Percentiles rank a stretch among this genome's conserved stretches.
phyloP scores from a whole-genome alignment of 805 yeast genomes.

The Candida koratica region DNA sequence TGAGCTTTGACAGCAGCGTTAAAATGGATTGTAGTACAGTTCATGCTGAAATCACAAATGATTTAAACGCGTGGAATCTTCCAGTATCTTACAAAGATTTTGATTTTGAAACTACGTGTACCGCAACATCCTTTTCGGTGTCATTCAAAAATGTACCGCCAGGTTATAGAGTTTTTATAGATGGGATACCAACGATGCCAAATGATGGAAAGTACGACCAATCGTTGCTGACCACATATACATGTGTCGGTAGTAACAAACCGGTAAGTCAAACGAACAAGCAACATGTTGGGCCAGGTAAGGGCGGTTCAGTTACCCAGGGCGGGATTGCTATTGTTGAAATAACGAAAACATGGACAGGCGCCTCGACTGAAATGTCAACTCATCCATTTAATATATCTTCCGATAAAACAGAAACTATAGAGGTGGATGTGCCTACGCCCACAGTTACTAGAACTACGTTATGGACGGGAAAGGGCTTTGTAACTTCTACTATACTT shows the following conservation, averaged over 20 bases:
- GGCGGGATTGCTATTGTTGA: constrained; percentile 15
- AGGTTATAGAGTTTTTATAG: constrained; percentile 25
- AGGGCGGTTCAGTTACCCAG: constrained; percentile 18
- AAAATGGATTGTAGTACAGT: constrained; percentile 20
- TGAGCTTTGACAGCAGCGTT: constrained; percentile 11
- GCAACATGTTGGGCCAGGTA: constrained; percentile 9
- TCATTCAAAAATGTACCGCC: constrained; percentile 23
- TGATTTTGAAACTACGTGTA: constrained; percentile 16
- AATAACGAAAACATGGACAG: constrained; percentile 21
- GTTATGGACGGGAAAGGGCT: constrained; percentile 15
- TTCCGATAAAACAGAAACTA: constrained; percentile 21
- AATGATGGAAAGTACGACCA: background rate
- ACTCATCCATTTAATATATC: constrained; percentile 13
- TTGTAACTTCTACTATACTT: constrained; percentile 6
- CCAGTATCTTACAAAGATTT: constrained; percentile 14
- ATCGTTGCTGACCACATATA: background rate
- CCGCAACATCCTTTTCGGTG: constrained; percentile 8
- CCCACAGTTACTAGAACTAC: constrained; percentile 15
- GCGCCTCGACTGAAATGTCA: constrained; percentile 17
- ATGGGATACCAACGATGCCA: constrained; percentile 4
- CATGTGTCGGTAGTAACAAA: background rate
- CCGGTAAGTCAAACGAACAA: background rate
- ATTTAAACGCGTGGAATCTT: constrained; percentile 20
- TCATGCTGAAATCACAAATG: constrained; percentile 20
- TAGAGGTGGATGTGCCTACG: constrained; percentile 21